Base-by-base conservation (phyloP, 1,139 yeast species). In the Kodamaea alishanica region DNA sequence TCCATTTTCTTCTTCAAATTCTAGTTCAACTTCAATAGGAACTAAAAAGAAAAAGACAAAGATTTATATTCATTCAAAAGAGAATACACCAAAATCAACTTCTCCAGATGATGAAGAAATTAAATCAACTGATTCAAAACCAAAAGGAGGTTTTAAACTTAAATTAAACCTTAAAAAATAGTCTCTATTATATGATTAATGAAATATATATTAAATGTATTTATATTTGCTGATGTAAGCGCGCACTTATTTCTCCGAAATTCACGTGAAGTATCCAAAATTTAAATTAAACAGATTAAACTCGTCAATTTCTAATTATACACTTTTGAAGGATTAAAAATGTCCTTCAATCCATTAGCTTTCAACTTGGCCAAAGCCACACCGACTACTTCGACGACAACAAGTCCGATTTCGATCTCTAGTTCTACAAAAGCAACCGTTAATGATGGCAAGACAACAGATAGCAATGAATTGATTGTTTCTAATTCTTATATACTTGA, bases 311-410 rank as follows among this genome's bases (percentile, higher is more conserved):
- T n/a, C 10, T 26, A 26, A 10, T n/a, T 3, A 26, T 26, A 26
- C 28, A 26, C 2, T 26, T 12, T 20, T 10, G 15, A 12, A 12
- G 29, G 11, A 5, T 11, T 22, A 35, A 44, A 23, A 25, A 65
- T 63, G 70, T 53, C 69, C 15, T 63, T 58, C 48, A 64, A 56
- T 41, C 65, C 58, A 36, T 55, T 67, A 37, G 60, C 63, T n/a
- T 70, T 69, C 47, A 68, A 57, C 43, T 56, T 68, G 12, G 54
- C 69, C 34, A 70, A 70, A 49, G 53, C 75, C 6, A 58, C 66
- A 2, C 65, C 76, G n/a, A 70, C 76, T 2, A 70, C 75, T 2
- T 68, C 74, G 23, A 68, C 74, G 9, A 48, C 51, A 20, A 22
- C 43, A 30, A 15, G 20, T 15, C 20, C 20, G 20, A 15, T 15